These are phyloP conservation scores for Tylopilus sp. DNA, from an alignment of 1,284 basidiomycete species.

Conservation along the genomic window DNA sequence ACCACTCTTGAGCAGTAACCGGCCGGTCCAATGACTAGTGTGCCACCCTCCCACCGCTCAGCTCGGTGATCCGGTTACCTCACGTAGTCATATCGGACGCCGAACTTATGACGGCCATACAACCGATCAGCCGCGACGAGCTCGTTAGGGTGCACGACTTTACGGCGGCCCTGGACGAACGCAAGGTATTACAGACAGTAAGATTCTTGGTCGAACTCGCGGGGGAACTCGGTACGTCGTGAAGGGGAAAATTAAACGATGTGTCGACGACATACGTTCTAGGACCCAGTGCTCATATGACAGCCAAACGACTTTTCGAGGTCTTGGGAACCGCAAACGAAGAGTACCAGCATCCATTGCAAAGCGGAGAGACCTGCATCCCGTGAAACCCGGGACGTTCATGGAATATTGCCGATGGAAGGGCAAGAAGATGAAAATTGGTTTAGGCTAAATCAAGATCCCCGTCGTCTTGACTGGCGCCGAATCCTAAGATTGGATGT, in stretches of 20 bases:
- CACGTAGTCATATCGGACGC: neutral
- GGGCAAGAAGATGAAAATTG: constrained; percentile 9
- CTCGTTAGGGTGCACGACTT: constrained; percentile 7
- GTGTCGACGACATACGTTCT: neutral
- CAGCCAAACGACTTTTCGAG: constrained; percentile 2
- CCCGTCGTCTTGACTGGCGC: constrained; percentile 11
- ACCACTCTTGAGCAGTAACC: neutral
- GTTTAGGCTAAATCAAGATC: constrained; percentile 16
- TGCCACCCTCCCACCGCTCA: neutral
- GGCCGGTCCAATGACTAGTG: neutral
- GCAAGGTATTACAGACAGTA: constrained; percentile 1
- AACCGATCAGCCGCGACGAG: neutral
- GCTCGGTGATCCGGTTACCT: neutral
- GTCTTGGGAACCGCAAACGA: constrained; percentile 3
- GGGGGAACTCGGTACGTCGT: neutral
- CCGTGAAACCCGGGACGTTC: constrained; percentile 14
- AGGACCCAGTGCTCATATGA: constrained; percentile 2
- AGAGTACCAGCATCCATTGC: neutral
- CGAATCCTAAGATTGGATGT: constrained; percentile 12
- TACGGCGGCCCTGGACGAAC: constrained; percentile 7
- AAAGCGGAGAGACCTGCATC: constrained; percentile 1
- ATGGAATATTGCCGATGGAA: constrained; percentile 16
- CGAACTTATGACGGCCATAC: constrained; percentile 6
- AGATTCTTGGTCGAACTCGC: constrained; percentile 10
- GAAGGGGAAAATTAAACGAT: no score